phyloP scores from a whole-genome alignment of 1,284 basidiomycete species.

The Singerocomus rubriflavus region DNA sequence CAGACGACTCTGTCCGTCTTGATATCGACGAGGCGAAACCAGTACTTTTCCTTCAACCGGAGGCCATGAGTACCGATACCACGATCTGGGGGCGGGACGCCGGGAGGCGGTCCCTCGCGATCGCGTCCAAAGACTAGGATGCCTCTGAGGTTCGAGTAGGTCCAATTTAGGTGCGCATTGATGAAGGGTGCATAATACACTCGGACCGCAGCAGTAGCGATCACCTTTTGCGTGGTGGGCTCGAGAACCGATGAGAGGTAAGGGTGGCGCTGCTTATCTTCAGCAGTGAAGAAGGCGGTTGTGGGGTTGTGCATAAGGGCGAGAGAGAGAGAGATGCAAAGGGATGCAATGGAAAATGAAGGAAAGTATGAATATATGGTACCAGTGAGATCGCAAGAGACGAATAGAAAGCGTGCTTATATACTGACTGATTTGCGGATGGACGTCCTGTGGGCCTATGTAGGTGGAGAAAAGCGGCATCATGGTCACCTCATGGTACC shows the following conservation, averaged over 20 bases:
- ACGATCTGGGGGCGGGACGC: constrained; percentile 20
- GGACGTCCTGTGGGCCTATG: constrained; percentile 21
- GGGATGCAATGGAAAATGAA: constrained; percentile 14
- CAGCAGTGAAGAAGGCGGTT: constrained; percentile 35
- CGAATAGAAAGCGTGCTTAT: constrained; percentile 26
- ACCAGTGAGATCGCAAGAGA: constrained; percentile 14
- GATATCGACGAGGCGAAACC: constrained; percentile 75
- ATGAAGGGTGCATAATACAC: constrained; percentile 56
- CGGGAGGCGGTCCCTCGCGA: constrained; percentile 32
- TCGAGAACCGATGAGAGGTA: constrained; percentile 38
- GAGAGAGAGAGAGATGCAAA: constrained; percentile 1
- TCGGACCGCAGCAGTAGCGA: constrained; percentile 37
- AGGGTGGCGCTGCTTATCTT: constrained; percentile 38
- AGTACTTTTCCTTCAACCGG: constrained; percentile 44
- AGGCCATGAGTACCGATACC: constrained; percentile 20
- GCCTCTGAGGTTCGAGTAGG: constrained; percentile 68
- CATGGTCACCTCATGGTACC: constrained; percentile 34
- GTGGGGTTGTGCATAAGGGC: constrained; percentile 30
- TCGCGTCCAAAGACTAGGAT: constrained; percentile 72
- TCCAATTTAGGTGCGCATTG: constrained; percentile 55
- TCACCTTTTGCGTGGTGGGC: constrained; percentile 34
- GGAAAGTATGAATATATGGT: constrained; percentile 16
- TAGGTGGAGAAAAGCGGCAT: constrained; percentile 33
- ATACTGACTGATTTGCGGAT: constrained; percentile 30
- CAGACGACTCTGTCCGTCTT: constrained; percentile 77